These are phyloP conservation scores for Hanseniaspora gamundiae DNA, from an alignment of 1,139 yeast genomes.

Conservation along the genomic window DNA sequence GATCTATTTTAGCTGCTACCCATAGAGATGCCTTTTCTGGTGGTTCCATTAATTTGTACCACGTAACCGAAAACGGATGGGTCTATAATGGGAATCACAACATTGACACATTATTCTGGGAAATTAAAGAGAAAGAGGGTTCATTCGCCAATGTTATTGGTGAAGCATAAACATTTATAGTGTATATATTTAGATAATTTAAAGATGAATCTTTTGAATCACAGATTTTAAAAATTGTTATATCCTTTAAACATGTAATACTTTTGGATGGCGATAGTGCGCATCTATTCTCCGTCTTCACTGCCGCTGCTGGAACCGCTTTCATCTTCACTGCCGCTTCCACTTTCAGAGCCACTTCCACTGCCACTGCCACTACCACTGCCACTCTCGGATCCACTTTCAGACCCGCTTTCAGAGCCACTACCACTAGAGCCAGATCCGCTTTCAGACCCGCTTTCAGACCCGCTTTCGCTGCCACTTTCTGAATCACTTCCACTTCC, in stretches of 20 bases:
- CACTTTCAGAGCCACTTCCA: not conserved
- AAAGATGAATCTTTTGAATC: no score
- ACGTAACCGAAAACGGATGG: conserved; percentile 92
- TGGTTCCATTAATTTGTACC: conserved; percentile 88
- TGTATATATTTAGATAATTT: no score
- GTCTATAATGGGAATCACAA: conserved; percentile 88
- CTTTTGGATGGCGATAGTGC: no score
- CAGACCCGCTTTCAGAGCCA: not conserved
- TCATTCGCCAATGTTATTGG: conserved; percentile 84
- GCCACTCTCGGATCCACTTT: not conserved
- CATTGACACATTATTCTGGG: conserved; percentile 89
- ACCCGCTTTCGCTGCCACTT: not conserved
- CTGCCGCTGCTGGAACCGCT: conserved; percentile 6
- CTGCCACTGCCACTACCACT: not conserved
- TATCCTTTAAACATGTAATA: no score
- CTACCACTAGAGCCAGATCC: not conserved
- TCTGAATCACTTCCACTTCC: not conserved
- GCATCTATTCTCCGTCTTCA: conserved; percentile 8
- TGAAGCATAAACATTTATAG: conserved; percentile 21
- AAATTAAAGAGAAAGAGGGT: conserved; percentile 73
- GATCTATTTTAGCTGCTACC: conserved; percentile 94
- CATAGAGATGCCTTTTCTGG: conserved; percentile 99
- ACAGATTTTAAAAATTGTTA: no score
- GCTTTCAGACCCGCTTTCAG: conserved; percentile 2
- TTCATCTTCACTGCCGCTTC: not conserved